phyloP scores from a whole-genome alignment of 345 rosid species.

The Arabis hirsuta region DNA sequence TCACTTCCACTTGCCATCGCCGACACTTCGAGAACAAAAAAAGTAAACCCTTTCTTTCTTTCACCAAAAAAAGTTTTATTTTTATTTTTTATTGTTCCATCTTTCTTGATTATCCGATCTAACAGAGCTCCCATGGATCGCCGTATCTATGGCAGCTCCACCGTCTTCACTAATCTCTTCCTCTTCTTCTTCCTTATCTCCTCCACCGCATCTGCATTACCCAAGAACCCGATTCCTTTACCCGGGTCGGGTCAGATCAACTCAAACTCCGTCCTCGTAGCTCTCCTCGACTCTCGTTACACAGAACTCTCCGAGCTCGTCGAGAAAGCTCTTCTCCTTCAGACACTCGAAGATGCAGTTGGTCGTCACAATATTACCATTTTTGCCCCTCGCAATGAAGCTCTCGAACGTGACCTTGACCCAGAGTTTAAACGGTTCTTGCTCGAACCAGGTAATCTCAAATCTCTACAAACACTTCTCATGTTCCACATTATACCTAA shows the following conservation, averaged over 20 bases:
- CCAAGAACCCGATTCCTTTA: conserved; percentile 28
- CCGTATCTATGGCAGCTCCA: conserved; percentile 42
- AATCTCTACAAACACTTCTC: conserved; percentile 64
- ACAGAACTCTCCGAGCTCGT: conserved; percentile 75
- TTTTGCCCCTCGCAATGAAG: conserved; percentile 77
- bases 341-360: conserved; percentile 64
- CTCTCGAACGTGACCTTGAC: conserved; percentile 70
- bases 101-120: conserved; percentile 30
- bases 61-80: conserved; percentile 19
- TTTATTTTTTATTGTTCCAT: conserved; percentile 5
- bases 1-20: conserved; percentile 39
- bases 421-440: conserved; percentile 80
- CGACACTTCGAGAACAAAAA: conserved; percentile 39
- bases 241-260: conserved; percentile 61
- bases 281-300: conserved; percentile 83
- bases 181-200: conserved; percentile 19
- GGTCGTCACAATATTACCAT: conserved; percentile 67
- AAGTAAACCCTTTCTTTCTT: conserved; percentile 41
- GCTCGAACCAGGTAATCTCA: conserved; percentile 74
- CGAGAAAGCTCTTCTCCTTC: conserved; percentile 74
- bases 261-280: conserved; percentile 79
- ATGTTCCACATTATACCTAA: conserved; percentile 65
- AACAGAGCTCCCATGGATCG: conserved; percentile 46
- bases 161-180: conserved; percentile 18
- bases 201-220: conserved; percentile 25